Conservation (phyloP, 345 rosid species). For the Sapria himalayana region DNA sequence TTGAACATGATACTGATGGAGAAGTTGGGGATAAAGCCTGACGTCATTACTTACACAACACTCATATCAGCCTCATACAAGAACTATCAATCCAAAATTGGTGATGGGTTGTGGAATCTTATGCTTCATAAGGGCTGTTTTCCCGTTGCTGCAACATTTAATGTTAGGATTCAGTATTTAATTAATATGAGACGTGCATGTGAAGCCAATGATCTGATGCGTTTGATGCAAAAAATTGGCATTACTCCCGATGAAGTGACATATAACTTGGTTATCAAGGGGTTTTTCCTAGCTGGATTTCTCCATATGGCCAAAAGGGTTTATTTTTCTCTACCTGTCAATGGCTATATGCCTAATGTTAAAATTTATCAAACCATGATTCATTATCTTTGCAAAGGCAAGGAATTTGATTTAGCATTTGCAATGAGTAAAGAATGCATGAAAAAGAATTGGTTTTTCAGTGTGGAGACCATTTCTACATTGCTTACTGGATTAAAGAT, state of each 20-base stretch:
- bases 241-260: conserved; percentile 44
- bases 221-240: conserved; percentile 35
- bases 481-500: conserved; percentile 35
- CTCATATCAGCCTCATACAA: conserved; percentile 51
- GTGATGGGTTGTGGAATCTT: conserved; percentile 66
- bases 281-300: conserved; percentile 41
- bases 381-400: conserved; percentile 50
- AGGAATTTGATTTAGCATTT: conserved; percentile 37
- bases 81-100: conserved; percentile 24
- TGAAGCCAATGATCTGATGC: conserved; percentile 46
- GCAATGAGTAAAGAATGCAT: conserved; percentile 57
- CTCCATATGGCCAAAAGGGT: conserved; percentile 64
- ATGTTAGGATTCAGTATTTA: conserved; percentile 54
- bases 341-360: conserved; percentile 29
- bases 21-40: conserved; percentile 34
- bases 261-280: conserved; percentile 67
- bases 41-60: conserved; percentile 55
- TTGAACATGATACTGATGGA: conserved; percentile 34
- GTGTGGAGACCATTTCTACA: conserved; percentile 29
- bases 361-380: conserved; percentile 69
- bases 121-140: conserved; percentile 54
- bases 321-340: conserved; percentile 34
- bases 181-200: conserved; percentile 38
- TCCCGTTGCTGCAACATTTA: conserved; percentile 59
- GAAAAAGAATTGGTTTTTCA: conserved; percentile 42